A percentile compares a stretch with the other conserved stretches of the same genome.
phyloP scores from a whole-genome alignment of 768 basidiomycete genomes.

The Tricholoma sp. region DNA sequence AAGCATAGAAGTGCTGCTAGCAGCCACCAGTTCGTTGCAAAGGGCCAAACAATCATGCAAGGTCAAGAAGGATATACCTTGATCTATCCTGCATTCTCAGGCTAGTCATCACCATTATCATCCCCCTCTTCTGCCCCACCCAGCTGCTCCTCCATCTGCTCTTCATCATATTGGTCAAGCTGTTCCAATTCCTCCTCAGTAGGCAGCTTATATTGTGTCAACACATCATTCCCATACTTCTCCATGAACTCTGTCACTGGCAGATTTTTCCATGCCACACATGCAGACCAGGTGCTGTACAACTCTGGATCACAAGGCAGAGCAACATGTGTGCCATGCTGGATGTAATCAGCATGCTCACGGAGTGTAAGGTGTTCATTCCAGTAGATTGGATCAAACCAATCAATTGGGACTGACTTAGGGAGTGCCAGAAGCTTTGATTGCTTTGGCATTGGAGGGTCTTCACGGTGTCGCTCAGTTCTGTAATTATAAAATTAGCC shows the following conservation, averaged over 20 bases:
- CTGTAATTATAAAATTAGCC: background rate
- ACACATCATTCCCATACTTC: slow-evolving; percentile 18
- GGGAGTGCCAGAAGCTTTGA: too few relatives aligned
- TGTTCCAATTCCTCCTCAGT: slow-evolving; percentile 14
- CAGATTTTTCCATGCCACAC: slow-evolving; percentile 15
- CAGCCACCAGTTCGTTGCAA: background rate
- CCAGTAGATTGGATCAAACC: slow-evolving; percentile 18
- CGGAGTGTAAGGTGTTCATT: slow-evolving; percentile 12
- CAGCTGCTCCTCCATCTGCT: background rate
- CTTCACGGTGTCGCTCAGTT: too few relatives aligned
- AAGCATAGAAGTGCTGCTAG: too few relatives aligned
- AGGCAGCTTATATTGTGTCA: slow-evolving; percentile 16
- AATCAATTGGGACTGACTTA: too few relatives aligned
- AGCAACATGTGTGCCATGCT: slow-evolving; percentile 8
- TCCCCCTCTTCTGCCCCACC: too few relatives aligned
- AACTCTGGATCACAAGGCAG: slow-evolving; percentile 8
- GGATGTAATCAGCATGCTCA: slow-evolving; percentile 9
- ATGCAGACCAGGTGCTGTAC: slow-evolving; percentile 1
- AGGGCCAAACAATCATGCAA: background rate
- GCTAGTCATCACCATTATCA: background rate
- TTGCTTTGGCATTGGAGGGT: too few relatives aligned
- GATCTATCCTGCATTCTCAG: too few relatives aligned
- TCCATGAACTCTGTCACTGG: slow-evolving; percentile 14
- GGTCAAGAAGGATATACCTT: too few relatives aligned
- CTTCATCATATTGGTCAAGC: slow-evolving; percentile 6